Evolutionary conservation across 1,139 yeast genomes (phyloP).

Genomic region (Blastobotrys illinoisensis): DNA sequence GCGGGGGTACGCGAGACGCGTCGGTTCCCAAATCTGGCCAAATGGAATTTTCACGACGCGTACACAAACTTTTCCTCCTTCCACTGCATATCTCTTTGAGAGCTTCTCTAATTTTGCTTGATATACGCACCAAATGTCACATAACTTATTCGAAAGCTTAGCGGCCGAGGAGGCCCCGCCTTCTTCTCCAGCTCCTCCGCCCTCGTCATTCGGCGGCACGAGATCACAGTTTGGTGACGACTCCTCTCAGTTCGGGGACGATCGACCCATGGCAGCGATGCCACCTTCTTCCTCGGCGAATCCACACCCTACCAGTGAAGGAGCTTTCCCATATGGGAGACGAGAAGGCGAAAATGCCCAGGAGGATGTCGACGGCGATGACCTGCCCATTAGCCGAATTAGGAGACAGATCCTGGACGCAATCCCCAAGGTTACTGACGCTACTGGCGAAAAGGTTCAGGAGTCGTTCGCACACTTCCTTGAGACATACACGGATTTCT

Average conservation of each 20-base stretch:
- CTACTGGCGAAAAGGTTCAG: conserved; percentile 88
- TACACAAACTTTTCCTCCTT: neutral
- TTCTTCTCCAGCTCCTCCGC: conserved; percentile 6
- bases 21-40: neutral
- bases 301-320: conserved; percentile 1
- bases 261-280: conserved; percentile 4
- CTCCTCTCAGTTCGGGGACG: neutral
- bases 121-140: neutral
- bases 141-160: conserved; percentile 4
- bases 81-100: neutral
- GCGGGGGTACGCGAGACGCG: conserved; percentile 2
- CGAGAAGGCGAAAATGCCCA: neutral
- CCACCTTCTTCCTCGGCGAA: conserved; percentile 4
- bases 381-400: conserved; percentile 4
- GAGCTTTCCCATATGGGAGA: neutral
- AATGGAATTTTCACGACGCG: neutral
- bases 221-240: neutral
- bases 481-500: conserved; percentile 51
- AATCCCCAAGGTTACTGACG: conserved; percentile 83
- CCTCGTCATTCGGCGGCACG: conserved; percentile 9
- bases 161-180: conserved; percentile 1
- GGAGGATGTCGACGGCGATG: conserved; percentile 5
- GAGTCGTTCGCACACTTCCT: conserved; percentile 85
- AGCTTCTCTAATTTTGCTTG: neutral
- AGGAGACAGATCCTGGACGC: conserved; percentile 9